phyloP scores from a whole-genome alignment of 2,329 filamentous ascomycete species.

The Ceratocystis papillata region DNA sequence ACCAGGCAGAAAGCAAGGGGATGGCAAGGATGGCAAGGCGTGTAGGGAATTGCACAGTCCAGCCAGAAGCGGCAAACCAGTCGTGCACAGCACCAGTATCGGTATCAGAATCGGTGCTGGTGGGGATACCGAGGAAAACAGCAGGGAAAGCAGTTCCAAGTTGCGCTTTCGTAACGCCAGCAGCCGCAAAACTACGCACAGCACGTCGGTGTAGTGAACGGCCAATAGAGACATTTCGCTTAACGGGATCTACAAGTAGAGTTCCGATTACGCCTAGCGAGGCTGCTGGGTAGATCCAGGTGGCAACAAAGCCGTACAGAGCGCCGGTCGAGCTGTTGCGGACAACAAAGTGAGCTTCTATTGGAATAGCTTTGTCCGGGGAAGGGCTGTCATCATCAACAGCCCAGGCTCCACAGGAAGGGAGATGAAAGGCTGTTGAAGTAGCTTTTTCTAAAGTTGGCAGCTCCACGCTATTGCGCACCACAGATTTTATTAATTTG shows the following conservation, averaged over 20 bases:
- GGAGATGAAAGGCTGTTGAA: conserved; percentile 65
- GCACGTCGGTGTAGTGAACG: conserved; percentile 80
- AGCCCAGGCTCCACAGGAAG: conserved; percentile 25
- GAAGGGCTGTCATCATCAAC: conserved; percentile 31
- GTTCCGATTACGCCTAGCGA: conserved; percentile 66
- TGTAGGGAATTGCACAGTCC: conserved; percentile 58
- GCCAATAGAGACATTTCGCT: conserved; percentile 81
- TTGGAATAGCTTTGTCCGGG: conserved; percentile 34
- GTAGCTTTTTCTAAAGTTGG: conserved; percentile 59
- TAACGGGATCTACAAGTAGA: conserved; percentile 77
- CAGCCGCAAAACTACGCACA: conserved; percentile 57
- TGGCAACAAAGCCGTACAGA: conserved; percentile 78
- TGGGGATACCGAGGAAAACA: conserved; percentile 76
- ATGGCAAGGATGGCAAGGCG: conserved; percentile 59
- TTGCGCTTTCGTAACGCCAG: conserved; percentile 67
- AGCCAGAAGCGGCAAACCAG: conserved; percentile 86
- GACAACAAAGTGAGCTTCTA: conserved; percentile 84
- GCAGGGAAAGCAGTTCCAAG: conserved; percentile 70
- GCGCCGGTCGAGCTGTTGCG: conserved; percentile 86
- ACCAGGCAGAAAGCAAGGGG: conserved; percentile 60
- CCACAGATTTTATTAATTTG: conserved; percentile 59
- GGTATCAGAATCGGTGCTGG: conserved; percentile 31
- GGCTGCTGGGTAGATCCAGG: conserved; percentile 61
- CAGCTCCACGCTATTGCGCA: conserved; percentile 54
- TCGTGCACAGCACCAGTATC: conserved; percentile 41